phyloP scores from a whole-genome alignment of 768 basidiomycete species.

The Calocera cornea region DNA sequence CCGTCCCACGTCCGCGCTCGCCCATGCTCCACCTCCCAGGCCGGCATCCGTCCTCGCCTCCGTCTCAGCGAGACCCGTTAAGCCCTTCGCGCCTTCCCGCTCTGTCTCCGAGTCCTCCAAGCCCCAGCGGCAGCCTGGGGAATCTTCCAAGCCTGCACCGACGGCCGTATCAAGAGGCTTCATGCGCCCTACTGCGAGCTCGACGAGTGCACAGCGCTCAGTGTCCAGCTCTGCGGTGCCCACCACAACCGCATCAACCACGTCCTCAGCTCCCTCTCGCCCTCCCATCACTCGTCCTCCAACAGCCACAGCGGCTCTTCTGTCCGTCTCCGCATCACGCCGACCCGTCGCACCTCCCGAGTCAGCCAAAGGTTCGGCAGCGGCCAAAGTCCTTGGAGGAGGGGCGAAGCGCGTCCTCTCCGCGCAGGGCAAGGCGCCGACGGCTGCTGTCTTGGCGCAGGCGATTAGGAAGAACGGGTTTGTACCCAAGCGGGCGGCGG shows the following conservation, averaged over 20 bases:
- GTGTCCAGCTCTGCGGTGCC: background rate
- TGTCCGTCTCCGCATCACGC: background rate
- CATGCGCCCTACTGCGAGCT: constrained; percentile 1
- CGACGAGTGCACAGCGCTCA: background rate
- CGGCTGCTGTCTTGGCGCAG: background rate
- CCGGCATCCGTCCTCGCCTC: background rate
- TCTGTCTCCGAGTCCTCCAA: background rate
- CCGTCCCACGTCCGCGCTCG: background rate
- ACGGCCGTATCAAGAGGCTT: background rate
- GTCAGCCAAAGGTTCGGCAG: background rate
- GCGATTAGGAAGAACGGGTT: constrained; percentile 1
- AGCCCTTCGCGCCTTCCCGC: background rate
- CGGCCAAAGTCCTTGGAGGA: background rate
- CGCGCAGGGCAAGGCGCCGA: background rate
- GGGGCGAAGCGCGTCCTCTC: background rate
- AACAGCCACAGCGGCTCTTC: background rate
- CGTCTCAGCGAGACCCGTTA: background rate
- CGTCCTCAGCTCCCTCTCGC: background rate
- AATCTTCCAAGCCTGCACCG: background rate
- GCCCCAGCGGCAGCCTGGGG: background rate
- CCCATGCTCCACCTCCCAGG: background rate
- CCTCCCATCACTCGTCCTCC: background rate
- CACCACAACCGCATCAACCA: background rate
- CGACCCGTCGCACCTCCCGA: background rate
- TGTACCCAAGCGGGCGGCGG: background rate